phyloP scores from a whole-genome alignment of 2,329 filamentous ascomycete species.

The Keithomyces neogunnii region DNA sequence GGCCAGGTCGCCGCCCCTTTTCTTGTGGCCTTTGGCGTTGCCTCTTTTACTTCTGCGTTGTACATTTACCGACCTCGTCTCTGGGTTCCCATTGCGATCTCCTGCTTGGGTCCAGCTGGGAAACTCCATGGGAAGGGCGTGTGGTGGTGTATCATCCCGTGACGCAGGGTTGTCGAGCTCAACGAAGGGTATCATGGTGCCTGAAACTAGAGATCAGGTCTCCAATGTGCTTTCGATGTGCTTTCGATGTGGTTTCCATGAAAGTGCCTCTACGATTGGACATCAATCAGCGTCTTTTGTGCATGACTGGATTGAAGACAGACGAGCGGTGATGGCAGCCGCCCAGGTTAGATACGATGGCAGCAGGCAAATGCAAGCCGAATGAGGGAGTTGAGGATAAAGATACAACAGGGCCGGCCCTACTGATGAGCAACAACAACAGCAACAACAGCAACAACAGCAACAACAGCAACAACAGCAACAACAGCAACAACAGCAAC shows the following conservation, averaged over 20 bases:
- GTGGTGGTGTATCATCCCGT: neutral
- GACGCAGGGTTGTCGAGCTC: neutral
- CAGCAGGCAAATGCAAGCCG: neutral
- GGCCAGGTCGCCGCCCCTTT: neutral
- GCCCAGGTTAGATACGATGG: neutral
- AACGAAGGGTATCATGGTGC: neutral
- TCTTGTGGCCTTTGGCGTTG: neutral
- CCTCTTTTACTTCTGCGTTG: constrained; percentile 1
- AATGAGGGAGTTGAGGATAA: neutral
- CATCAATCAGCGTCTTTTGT: neutral
- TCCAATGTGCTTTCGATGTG: too few species aligned
- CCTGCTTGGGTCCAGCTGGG: constrained; percentile 1
- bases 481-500: too few species aligned
- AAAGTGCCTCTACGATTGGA: neutral
- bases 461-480: too few species aligned
- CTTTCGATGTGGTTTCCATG: neutral
- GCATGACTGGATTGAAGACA: neutral
- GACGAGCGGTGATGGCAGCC: neutral
- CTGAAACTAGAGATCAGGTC: neutral
- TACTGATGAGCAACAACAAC: neutral
- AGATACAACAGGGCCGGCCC: neutral
- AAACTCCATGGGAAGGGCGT: neutral
- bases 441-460: too few species aligned
- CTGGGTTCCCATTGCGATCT: neutral
- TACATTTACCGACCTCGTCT: neutral